A percentile compares a stretch with the other conserved stretches of the same genome.
phyloP scores from a whole-genome alignment of 1,139 yeast species.

The Hanseniaspora sp. region DNA sequence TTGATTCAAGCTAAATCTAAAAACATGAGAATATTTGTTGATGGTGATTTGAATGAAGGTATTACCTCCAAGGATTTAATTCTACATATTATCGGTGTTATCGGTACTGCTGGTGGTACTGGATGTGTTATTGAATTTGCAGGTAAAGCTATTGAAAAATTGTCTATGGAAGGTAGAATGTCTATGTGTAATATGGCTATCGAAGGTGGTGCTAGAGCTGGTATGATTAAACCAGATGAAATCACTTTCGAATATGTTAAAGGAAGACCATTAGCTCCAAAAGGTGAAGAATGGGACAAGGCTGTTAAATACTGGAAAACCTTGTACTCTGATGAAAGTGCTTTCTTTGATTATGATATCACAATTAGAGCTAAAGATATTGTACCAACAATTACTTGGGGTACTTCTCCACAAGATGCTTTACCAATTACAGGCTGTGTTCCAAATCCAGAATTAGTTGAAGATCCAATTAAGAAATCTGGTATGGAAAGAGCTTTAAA shows the following conservation, averaged over 20 bases:
- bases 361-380: slow-evolving; percentile 72
- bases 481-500: slow-evolving; percentile 85
- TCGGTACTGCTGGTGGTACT: slow-evolving; percentile 99
- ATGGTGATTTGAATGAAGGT: slow-evolving; percentile 75
- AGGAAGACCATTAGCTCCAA: slow-evolving; percentile 91
- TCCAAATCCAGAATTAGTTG: slow-evolving; percentile 70
- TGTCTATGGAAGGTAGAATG: slow-evolving; percentile 98
- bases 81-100: slow-evolving; percentile 85
- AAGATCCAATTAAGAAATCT: slow-evolving; percentile 65
- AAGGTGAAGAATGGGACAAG: slow-evolving; percentile 87
- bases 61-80: slow-evolving; percentile 92
- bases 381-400: slow-evolving; percentile 97
- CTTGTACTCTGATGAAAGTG: slow-evolving; percentile 76
- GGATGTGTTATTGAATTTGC: slow-evolving; percentile 95
- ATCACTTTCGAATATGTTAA: slow-evolving; percentile 75
- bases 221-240: slow-evolving; percentile 95
- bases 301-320: slow-evolving; percentile 87
- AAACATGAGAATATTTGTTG: slow-evolving; percentile 80
- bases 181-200: slow-evolving; percentile 98
- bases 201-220: slow-evolving; percentile 98
- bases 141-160: slow-evolving; percentile 79
- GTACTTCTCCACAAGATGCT: slow-evolving; percentile 98
- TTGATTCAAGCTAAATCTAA: slow-evolving; percentile 87
- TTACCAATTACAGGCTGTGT: slow-evolving; percentile 81
- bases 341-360: slow-evolving; percentile 76